phyloP scores from a whole-genome alignment of 1,284 basidiomycete genomes.

The Cystobasidium sp. region DNA sequence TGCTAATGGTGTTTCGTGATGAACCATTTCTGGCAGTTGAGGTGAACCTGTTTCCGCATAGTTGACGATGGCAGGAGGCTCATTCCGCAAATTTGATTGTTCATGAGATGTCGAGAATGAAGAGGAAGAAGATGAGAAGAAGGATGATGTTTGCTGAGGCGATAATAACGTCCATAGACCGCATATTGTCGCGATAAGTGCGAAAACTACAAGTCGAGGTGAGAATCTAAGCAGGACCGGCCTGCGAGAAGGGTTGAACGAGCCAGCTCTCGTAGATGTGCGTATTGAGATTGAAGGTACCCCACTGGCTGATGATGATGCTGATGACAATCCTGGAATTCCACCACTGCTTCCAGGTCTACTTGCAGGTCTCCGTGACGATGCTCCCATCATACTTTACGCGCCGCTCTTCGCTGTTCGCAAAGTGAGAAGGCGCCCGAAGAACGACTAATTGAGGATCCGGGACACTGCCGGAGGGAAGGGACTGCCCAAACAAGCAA shows the following conservation, averaged over 20 bases:
- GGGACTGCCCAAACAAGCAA: too few species aligned
- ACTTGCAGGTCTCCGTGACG: conserved; percentile 13
- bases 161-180: conserved; percentile 20
- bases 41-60: neutral
- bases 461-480: neutral
- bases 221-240: conserved; percentile 18
- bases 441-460: neutral
- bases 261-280: neutral
- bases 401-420: neutral
- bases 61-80: neutral
- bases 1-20: conserved; percentile 5
- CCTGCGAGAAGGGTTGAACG: conserved; percentile 30
- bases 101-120: neutral
- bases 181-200: conserved; percentile 18
- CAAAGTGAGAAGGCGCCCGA: neutral
- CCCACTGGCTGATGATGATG: neutral
- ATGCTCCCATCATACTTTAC: conserved; percentile 16
- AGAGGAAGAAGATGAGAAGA: neutral
- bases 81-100: too few species aligned
- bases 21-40: conserved; percentile 23
- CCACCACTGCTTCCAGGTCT: conserved; percentile 14
- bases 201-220: conserved; percentile 14
- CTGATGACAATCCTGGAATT: neutral
- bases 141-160: conserved; percentile 4
- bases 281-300: conserved; percentile 7